These are phyloP conservation scores for Globisporangium canariense DNA, from an alignment of 352 stramenopile genomes.

Conservation along the genomic window DNA sequence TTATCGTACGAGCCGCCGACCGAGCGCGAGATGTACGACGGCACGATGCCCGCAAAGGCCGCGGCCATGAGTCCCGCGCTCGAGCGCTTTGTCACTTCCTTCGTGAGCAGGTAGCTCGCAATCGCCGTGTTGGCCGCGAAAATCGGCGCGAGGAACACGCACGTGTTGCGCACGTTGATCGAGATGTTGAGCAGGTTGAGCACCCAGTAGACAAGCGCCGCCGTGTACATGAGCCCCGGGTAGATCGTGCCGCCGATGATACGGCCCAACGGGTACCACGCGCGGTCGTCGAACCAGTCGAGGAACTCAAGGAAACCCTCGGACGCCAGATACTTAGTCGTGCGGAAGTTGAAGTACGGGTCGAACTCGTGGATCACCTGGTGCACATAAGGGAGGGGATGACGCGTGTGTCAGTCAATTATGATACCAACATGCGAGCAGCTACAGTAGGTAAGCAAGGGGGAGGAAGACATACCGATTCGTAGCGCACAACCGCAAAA, in stretches of 20 bases:
- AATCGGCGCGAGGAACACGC: constrained; percentile 89
- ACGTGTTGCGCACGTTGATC: constrained; percentile 92
- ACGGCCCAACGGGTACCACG: constrained; percentile 91
- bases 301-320: constrained; percentile 96
- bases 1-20: constrained; percentile 98
- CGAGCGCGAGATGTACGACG: constrained; percentile 95
- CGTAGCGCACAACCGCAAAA: constrained; percentile 92
- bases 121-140: constrained; percentile 89
- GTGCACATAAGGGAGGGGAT: background rate
- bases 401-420: background rate
- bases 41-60: constrained; percentile 95
- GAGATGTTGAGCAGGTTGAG: constrained; percentile 91
- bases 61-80: constrained; percentile 89
- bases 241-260: constrained; percentile 94
- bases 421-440: background rate
- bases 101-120: constrained; percentile 88
- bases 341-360: constrained; percentile 98
- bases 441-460: background rate
- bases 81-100: constrained; percentile 86
- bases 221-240: constrained; percentile 90
- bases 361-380: constrained; percentile 91
- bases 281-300: constrained; percentile 97
- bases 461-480: constrained; percentile 67
- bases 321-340: constrained; percentile 94
- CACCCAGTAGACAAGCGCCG: constrained; percentile 86